A percentile compares a stretch with the other conserved stretches of the same genome.
Evolutionary conservation across 257 asterid genomes (phyloP).

Genomic region (Ophiorrhiza pumila): DNA sequence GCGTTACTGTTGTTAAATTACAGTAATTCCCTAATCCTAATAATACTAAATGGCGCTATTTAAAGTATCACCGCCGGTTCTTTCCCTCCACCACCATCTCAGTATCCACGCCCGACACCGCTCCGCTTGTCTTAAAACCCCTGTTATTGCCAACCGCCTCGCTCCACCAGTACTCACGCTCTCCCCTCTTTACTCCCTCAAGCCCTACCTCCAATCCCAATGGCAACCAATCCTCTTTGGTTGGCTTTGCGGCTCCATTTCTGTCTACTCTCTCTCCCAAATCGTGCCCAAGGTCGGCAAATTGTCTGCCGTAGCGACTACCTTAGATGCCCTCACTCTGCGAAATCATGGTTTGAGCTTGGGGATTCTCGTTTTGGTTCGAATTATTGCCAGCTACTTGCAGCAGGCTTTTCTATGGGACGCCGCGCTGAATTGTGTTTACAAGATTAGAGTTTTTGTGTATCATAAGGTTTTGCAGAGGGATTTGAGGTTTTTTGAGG

Average conservation of each 20-base stretch:
- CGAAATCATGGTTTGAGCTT: conserved; percentile 42
- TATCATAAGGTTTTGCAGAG: conserved; percentile 63
- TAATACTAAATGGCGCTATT: conserved; percentile 8
- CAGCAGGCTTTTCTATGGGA: conserved; percentile 84
- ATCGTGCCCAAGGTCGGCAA: conserved; percentile 65
- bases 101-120: neutral
- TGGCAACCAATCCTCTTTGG: conserved; percentile 73
- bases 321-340: conserved; percentile 27
- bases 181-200: conserved; percentile 38
- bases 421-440: conserved; percentile 70
- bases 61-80: neutral
- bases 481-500: conserved; percentile 77
- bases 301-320: conserved; percentile 38
- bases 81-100: conserved; percentile 6
- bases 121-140: conserved; percentile 6
- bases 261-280: conserved; percentile 78
- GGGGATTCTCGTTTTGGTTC: conserved; percentile 43
- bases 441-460: conserved; percentile 53
- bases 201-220: conserved; percentile 65
- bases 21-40: no score
- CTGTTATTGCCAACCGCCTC: conserved; percentile 19
- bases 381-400: conserved; percentile 54
- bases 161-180: conserved; percentile 24
- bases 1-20: no score
- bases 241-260: conserved; percentile 67